Conservation (phyloP, 305 asterid species). For the Fraxinus sp. region DNA sequence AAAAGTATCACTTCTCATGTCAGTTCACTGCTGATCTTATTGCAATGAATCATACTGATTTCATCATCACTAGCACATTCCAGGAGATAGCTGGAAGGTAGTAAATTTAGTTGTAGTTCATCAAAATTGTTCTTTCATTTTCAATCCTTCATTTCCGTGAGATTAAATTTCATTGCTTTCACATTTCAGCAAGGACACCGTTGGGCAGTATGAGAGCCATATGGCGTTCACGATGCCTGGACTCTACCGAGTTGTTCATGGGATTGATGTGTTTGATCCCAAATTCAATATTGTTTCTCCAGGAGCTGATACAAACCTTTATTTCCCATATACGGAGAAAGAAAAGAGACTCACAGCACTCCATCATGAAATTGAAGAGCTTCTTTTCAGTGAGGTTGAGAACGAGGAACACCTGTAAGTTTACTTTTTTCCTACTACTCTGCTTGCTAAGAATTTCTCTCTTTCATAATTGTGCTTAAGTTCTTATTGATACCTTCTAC, state of each 20-base stretch:
- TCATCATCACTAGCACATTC: conserved; percentile 83
- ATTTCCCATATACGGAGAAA: too few relatives aligned
- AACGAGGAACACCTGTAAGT: too few relatives aligned
- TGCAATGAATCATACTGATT: conserved; percentile 82
- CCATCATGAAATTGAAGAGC: too few relatives aligned
- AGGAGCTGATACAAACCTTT: too few relatives aligned
- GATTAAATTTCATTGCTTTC: not conserved
- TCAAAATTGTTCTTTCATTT: not conserved
- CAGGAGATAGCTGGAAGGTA: conserved; percentile 89
- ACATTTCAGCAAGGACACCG: conserved; percentile 64
- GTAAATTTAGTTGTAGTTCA: not conserved
- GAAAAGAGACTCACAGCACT: too few relatives aligned
- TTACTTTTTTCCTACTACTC: too few relatives aligned
- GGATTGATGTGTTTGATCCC: conserved; percentile 67
- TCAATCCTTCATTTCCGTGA: not conserved
- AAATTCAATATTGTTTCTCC: too few relatives aligned
- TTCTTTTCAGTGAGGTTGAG: too few relatives aligned
- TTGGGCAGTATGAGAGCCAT: conserved; percentile 80
- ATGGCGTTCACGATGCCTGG: conserved; percentile 87
- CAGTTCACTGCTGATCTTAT: conserved; percentile 75
- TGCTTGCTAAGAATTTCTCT: too few relatives aligned
- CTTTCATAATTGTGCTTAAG: too few relatives aligned
- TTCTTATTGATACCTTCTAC: too few relatives aligned
- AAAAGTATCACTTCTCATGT: conserved; percentile 76
- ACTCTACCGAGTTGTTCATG: conserved; percentile 73